Evolutionary conservation across 768 basidiomycete genomes (phyloP), one percentile per base, ranked within the genome.

Genomic region (Tricholoma sp.): DNA sequence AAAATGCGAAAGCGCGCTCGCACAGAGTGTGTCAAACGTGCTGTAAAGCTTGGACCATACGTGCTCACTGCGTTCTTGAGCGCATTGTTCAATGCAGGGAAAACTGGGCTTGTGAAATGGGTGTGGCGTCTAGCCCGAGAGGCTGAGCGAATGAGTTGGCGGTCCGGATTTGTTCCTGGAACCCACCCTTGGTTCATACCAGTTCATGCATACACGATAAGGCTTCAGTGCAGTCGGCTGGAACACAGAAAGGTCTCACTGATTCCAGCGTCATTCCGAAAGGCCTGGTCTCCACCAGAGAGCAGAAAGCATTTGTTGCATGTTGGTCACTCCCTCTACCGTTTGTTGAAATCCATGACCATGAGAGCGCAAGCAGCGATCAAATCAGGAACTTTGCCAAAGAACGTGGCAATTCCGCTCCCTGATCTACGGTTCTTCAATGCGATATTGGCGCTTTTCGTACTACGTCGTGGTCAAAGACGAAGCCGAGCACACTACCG

Each of bases 391-490:
- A 29, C 16, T 5, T 4, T 31, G 29, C 27, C 47, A 31, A 31
- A 1, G 4, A 50, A 11, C 4, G 45, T 50, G 16, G 47, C 18
- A 3, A 63, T 75, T 18, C 80, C 80, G 7, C 58, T 59, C 22
- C 79, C 82, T 0, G 88, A 91, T 61, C 80, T 78, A n/a, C 76
- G 80, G 46, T 88, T 88, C 66, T 89, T 84, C 71, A 88, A 87
- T 55, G 83, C 83, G 1, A 73, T 82, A 8, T 69, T 89, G 11
- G 67, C 72, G 9, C 69, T 85, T 47, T 76, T 79, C 35, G 64
- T 69, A 16, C 5, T 22, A 43, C 14, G 12, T 51, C 5, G 10
- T 10, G 27, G 52, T 19, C 16, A 32, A 9, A 50, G 52, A 24
- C 58, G 37, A 18, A 35, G 18, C 14, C 45, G 41, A 24, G 37